Conservation (phyloP, 352 stramenopile species). For the Phytophthora ohioensis region DNA sequence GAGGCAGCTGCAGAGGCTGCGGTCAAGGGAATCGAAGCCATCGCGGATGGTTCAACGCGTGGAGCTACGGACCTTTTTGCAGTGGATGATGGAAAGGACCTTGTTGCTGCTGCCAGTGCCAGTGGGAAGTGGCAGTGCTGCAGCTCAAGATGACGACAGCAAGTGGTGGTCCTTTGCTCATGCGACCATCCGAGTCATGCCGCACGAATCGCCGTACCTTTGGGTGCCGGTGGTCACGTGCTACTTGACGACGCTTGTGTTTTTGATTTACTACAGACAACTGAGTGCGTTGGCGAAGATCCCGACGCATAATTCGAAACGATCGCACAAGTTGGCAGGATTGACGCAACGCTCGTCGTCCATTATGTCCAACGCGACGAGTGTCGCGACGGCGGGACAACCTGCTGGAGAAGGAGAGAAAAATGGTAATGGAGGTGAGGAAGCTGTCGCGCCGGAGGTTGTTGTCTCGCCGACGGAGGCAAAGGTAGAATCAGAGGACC, state of each 20-base stretch:
- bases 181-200: conserved; percentile 83
- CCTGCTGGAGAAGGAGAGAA: conserved; percentile 28
- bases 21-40: conserved; percentile 35
- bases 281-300: conserved; percentile 75
- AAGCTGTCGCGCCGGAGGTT: conserved; percentile 19
- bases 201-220: conserved; percentile 78
- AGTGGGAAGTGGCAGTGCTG: conserved; percentile 14
- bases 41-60: conserved; percentile 27
- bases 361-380: conserved; percentile 38
- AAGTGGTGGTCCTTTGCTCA: conserved; percentile 84
- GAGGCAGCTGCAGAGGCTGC: conserved; percentile 37
- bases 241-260: conserved; percentile 83
- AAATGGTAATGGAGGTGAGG: conserved; percentile 6
- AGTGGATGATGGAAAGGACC: conserved; percentile 6
- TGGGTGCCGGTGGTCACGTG: conserved; percentile 78
- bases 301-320: conserved; percentile 37
- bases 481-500: conserved; percentile 18
- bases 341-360: conserved; percentile 35
- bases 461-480: conserved; percentile 11
- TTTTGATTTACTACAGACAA: conserved; percentile 74
- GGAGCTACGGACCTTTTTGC: conserved; percentile 21
- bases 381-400: conserved; percentile 25
- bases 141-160: conserved; percentile 38
- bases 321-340: conserved; percentile 7
- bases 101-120: conserved; percentile 6